Evolutionary conservation across 371 early-diverging fungal species (phyloP).

Genomic region (Mortierella sp.): DNA sequence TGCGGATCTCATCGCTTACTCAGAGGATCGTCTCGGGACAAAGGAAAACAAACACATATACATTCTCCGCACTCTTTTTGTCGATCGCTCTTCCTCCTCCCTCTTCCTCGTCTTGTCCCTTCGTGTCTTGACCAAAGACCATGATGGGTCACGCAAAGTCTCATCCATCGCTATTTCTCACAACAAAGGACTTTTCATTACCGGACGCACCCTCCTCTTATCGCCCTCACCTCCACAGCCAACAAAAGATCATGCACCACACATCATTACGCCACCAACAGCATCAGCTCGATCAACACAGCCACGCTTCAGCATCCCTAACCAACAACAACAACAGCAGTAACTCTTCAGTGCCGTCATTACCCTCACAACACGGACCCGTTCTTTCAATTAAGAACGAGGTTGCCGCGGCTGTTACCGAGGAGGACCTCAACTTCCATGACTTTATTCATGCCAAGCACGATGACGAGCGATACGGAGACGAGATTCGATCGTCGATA

Average conservation of each 20-base stretch:
- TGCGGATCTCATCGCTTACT: not conserved
- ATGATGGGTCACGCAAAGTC: constrained; percentile 14
- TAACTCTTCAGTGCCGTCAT: not conserved
- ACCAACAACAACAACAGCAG: not conserved
- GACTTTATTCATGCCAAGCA: constrained; percentile 50
- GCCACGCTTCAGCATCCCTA: not conserved
- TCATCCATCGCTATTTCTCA: constrained; percentile 6
- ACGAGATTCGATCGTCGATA: constrained; percentile 17
- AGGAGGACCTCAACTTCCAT: constrained; percentile 43
- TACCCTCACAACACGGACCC: not conserved
- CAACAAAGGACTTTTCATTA: constrained; percentile 9
- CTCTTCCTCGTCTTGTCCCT: not conserved
- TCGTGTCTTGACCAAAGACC: not conserved
- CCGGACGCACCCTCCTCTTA: not conserved
- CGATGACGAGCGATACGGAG: constrained; percentile 31
- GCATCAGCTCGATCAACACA: not conserved
- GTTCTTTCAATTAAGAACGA: not conserved
- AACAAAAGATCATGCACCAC: constrained; percentile 1
- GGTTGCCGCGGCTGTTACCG: not conserved
- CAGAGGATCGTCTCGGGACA: constrained; percentile 8
- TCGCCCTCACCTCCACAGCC: not conserved
- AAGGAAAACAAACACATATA: not conserved
- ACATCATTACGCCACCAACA: not conserved
- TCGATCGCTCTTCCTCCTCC: not conserved
- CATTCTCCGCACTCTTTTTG: not conserved